A percentile compares a stretch with the other conserved stretches of the same genome.
phyloP scores from a whole-genome alignment of 306 rosid genomes.

The Vigna radiata region DNA sequence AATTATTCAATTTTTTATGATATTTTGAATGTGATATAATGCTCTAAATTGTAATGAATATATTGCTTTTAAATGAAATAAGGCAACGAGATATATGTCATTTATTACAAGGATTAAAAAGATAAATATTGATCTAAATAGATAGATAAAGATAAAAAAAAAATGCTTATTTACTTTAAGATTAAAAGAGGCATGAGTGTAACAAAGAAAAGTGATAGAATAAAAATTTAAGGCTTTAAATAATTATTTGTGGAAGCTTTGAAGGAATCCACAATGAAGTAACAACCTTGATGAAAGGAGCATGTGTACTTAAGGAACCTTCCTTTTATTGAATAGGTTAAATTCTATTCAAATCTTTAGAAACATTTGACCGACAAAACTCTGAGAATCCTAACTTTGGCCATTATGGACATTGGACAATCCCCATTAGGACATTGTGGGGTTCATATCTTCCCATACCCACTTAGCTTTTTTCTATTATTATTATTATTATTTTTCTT shows the following conservation, averaged over 20 bases:
- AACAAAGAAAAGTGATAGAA: too few relatives aligned
- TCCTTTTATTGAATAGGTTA: neutral
- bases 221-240: neutral
- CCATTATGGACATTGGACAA: constrained; percentile 16
- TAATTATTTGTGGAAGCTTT: neutral
- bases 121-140: too few relatives aligned
- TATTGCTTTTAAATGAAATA: too few relatives aligned
- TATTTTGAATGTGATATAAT: too few relatives aligned
- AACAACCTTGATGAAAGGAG: neutral
- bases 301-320: neutral
- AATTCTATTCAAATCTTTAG: neutral
- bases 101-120: too few relatives aligned
- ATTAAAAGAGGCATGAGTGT: too few relatives aligned
- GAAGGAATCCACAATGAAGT: neutral
- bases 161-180: too few relatives aligned
- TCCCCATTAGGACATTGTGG: neutral
- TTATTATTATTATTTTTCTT: neutral
- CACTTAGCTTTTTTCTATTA: neutral
- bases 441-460: neutral
- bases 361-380: constrained; percentile 2
- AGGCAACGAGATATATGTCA: too few relatives aligned
- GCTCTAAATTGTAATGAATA: too few relatives aligned
- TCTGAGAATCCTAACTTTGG: neutral
- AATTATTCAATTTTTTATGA: too few relatives aligned
- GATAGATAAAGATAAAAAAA: too few relatives aligned